These are phyloP conservation scores for Astragalus glycyphyllos DNA, from an alignment of 306 rosid species.

Conservation along the genomic window DNA sequence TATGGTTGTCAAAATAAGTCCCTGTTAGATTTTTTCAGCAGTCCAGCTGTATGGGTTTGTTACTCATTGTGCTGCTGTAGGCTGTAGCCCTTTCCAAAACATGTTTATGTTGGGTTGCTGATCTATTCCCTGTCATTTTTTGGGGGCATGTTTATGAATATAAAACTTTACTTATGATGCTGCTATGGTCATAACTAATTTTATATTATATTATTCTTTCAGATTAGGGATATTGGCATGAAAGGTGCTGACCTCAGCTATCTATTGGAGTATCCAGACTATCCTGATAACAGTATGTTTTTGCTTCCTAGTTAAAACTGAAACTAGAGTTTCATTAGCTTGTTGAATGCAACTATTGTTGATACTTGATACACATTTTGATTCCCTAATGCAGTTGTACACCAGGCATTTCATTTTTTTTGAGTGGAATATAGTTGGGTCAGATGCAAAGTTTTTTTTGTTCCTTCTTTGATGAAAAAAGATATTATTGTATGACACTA, in stretches of 20 bases:
- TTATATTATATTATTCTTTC: slow-evolving; percentile 37
- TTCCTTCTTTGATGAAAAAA: background rate
- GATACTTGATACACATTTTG: background rate
- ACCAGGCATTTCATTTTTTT: background rate
- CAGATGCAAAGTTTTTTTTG: background rate
- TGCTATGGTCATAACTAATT: slow-evolving; percentile 12
- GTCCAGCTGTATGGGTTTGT: background rate
- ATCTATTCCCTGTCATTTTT: background rate
- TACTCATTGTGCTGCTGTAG: background rate
- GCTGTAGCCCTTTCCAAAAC: background rate
- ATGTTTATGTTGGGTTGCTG: background rate
- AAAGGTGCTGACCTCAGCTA: slow-evolving; percentile 36
- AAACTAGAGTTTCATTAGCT: background rate
- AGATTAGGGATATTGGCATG: slow-evolving; percentile 55
- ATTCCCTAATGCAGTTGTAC: background rate
- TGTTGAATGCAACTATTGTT: background rate
- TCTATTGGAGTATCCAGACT: slow-evolving; percentile 67
- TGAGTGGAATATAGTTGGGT: background rate
- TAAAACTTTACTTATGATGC: background rate
- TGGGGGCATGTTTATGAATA: background rate
- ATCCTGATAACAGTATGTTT: slow-evolving; percentile 71
- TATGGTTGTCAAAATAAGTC: slow-evolving; percentile 6
- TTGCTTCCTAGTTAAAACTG: background rate
- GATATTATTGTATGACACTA: background rate
- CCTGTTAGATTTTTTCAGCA: background rate